phyloP scores from a whole-genome alignment of 106 monocot species.

The Narthecium ossifragum region DNA sequence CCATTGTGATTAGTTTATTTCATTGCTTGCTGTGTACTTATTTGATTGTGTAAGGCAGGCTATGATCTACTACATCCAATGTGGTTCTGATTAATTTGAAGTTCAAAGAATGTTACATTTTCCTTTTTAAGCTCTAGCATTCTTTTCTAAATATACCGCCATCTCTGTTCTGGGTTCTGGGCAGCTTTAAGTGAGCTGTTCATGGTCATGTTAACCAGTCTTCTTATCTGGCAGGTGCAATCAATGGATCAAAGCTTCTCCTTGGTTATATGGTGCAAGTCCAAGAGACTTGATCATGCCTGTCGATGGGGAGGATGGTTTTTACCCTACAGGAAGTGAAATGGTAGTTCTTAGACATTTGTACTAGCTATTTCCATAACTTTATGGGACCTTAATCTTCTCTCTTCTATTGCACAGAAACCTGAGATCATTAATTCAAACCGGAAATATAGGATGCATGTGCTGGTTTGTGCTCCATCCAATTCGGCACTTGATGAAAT shows the following conservation, averaged over 20 bases:
- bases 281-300: slow-evolving; percentile 82
- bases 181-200: no score
- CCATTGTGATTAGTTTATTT: no score
- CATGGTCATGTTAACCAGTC: not conserved
- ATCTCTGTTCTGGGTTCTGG: no score
- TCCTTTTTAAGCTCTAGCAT: no score
- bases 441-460: slow-evolving; percentile 91
- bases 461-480: slow-evolving; percentile 98
- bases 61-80: no score
- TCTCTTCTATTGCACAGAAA: slow-evolving; percentile 43
- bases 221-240: slow-evolving; percentile 28
- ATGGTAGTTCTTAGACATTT: slow-evolving; percentile 42
- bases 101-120: no score
- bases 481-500: slow-evolving; percentile 99
- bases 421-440: slow-evolving; percentile 82
- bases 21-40: no score
- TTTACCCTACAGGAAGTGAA: slow-evolving; percentile 77
- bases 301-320: slow-evolving; percentile 86
- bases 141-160: no score
- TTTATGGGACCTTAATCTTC: not conserved
- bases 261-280: slow-evolving; percentile 71
- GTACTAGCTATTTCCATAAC: not conserved
- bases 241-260: slow-evolving; percentile 87
- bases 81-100: no score
- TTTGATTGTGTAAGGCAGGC: no score